Evolutionary conservation across 495 filamentous ascomycete species (phyloP), one percentile per base, ranked within the genome.

Genomic region (Aspergillus bridgeri): DNA sequence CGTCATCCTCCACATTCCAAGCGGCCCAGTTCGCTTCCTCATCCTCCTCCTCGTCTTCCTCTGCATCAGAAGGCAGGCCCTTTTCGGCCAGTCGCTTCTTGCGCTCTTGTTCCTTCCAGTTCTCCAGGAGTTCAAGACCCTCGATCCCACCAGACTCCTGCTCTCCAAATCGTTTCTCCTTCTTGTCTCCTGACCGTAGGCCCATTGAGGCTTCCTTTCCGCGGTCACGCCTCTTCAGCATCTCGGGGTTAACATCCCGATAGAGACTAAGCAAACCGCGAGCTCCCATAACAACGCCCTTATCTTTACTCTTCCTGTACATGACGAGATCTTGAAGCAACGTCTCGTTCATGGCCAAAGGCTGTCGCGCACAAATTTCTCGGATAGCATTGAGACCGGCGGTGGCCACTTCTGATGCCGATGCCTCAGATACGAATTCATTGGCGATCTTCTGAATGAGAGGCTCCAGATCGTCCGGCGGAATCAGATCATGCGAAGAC

Each of bases 251-350:
- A 22, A 96, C 85, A 64, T 98, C 92, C 53, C 95, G 82, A 72
- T 92, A 99, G 2, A 99, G 81, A 60, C 88, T 87, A 50, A 98
- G 82, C 15, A 99, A 75, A 54, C 92, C 92, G 65, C 92, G 89
- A 13, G 92, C 91, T 17, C 93, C 95, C 93, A 99, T 98, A 80
- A 95, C 89, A 13, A 95, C 90, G 58, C 92, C 92, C 74, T 98
- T 98, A 67, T 99, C 95, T 66, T 98, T 98, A 68, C 89, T 94
- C 75, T 93, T 96, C 56, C 91, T 83, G 73, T 99, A 99, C 83
- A 92, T 86, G 15, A 97, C 91, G 33, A 99, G 74, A 76, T 98
- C 94, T 70, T 98, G 94, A n/a, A 99, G 78, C 13, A 98, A 78
- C 0, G 93, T 96, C 58, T 96, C 89, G 60, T 89, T 91, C 88